Evolutionary conservation across 2,329 filamentous ascomycete species (phyloP).

Genomic region (Stagonosporopsis rhizophila): DNA sequence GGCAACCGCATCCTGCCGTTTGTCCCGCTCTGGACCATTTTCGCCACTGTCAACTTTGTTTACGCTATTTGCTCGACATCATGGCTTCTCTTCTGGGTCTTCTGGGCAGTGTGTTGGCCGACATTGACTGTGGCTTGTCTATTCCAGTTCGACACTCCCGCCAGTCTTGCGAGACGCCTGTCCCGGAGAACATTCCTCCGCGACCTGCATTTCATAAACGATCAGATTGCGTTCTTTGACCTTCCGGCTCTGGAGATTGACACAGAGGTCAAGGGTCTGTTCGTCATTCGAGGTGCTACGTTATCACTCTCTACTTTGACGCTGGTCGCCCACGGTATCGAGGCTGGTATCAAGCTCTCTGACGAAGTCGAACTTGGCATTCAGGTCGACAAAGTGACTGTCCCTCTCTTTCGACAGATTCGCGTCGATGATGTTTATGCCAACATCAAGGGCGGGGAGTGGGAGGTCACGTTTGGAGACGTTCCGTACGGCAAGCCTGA

Average conservation of each 20-base stretch:
- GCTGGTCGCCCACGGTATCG: slow-evolving; percentile 60
- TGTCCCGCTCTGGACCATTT: slow-evolving; percentile 57
- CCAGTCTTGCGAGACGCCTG: slow-evolving; percentile 46
- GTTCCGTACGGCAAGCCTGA: slow-evolving; percentile 39
- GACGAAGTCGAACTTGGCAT: slow-evolving; percentile 63
- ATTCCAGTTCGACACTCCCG: slow-evolving; percentile 55
- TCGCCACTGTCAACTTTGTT: slow-evolving; percentile 55
- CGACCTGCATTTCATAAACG: slow-evolving; percentile 59
- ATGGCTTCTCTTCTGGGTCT: slow-evolving; percentile 59
- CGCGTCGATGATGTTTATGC: slow-evolving; percentile 61
- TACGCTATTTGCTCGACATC: slow-evolving; percentile 60
- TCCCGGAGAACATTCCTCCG: slow-evolving; percentile 49
- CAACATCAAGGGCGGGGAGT: slow-evolving; percentile 62
- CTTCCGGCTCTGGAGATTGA: slow-evolving; percentile 63
- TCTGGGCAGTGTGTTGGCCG: slow-evolving; percentile 53
- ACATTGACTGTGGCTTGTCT: slow-evolving; percentile 53
- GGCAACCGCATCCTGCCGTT: slow-evolving; percentile 52
- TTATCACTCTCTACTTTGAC: slow-evolving; percentile 60
- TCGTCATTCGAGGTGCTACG: slow-evolving; percentile 61
- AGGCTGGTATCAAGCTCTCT: slow-evolving; percentile 61
- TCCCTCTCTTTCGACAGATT: slow-evolving; percentile 58
- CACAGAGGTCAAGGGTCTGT: slow-evolving; percentile 60
- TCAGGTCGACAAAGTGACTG: slow-evolving; percentile 57
- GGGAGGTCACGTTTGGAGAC: slow-evolving; percentile 58
- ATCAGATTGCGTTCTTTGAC: slow-evolving; percentile 59